Evolutionary conservation across 176 grass and related monocot species (phyloP), one percentile per base, ranked within the genome.

Genomic region (Carex littledalei): DNA sequence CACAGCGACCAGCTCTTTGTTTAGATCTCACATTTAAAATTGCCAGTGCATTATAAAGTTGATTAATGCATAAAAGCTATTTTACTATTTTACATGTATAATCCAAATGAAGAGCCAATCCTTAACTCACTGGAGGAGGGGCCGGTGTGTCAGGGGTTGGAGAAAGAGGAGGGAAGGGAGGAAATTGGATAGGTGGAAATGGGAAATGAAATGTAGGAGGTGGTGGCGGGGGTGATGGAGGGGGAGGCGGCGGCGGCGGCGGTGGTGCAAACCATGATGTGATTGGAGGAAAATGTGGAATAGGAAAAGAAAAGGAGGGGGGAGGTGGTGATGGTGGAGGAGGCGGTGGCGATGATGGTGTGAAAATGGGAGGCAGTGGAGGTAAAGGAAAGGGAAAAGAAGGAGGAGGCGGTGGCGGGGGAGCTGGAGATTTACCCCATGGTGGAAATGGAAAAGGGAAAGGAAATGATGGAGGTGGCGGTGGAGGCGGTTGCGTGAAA

Each of bases 381-480:
- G n/a, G n/a, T n/a, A n/a, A 92, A 1, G 78, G 85, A 20, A 86
- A 89, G 0, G 79, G 31, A 17, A 86, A 65, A 7, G 86, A 61
- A 4, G 94, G 85, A 0, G 94, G 85, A 0, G 88, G 83, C 3
- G 9, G 43, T 2, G 85, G 5, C 0, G 85, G 3, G 0, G 94
- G 87, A 0, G 80, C 54, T 2, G 86, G 90, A 6, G 67, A 6
- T 84, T 84, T 89, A 8, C 81, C 84, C 82, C 81, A 88, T 0
- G 86, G 85, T 9, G 92, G 90, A 8, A 92, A 26, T 5, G 79
- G 87, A 34, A 89, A 84, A 26, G 87, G 91, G 31, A 91, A 93
- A 12, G 47, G 64, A 34, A 81, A 86, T 18, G 71, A 39, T 5
- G 85, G 77, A 7, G 92, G 84, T 0, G 90, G 84, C 0, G 94